Percentiles rank a stretch among this genome's conserved stretches.
Evolutionary conservation across 2,329 filamentous ascomycete genomes (phyloP).

Genomic region (Akanthomyces muscarius): DNA sequence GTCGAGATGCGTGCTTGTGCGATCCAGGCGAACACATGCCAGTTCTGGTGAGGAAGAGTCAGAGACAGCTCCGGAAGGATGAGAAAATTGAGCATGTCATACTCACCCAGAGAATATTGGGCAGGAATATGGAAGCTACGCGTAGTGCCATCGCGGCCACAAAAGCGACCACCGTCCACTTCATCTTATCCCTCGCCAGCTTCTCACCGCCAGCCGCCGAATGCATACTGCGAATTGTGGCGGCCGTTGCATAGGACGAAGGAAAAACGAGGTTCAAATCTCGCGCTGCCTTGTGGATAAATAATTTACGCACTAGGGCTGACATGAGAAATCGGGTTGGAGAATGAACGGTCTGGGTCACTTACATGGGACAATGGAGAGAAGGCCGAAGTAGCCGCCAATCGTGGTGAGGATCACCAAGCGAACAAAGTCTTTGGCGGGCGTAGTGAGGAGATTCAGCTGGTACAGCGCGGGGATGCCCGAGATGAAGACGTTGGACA

Average conservation of each 20-base stretch:
- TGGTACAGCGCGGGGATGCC: slow-evolving; percentile 20
- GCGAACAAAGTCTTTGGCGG: slow-evolving; percentile 10
- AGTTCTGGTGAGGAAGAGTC: background rate
- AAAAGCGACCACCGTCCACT: slow-evolving; percentile 14
- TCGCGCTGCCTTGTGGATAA: slow-evolving; percentile 5
- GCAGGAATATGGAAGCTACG: slow-evolving; percentile 6
- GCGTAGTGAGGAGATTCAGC: slow-evolving; percentile 12
- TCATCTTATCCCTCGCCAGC: slow-evolving; percentile 13
- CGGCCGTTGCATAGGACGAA: slow-evolving; percentile 13
- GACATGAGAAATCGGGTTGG: background rate
- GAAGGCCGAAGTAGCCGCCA: slow-evolving; percentile 14
- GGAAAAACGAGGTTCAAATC: slow-evolving; percentile 17
- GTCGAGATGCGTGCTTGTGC: background rate
- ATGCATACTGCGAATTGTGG: slow-evolving; percentile 17
- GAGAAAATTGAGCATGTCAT: background rate
- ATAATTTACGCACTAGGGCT: slow-evolving; percentile 3
- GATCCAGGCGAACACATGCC: slow-evolving; percentile 16
- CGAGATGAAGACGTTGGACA: slow-evolving; percentile 17
- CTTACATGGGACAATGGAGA: slow-evolving; percentile 14
- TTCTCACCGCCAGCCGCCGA: slow-evolving; percentile 12
- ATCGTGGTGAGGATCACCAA: slow-evolving; percentile 7
- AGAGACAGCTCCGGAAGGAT: background rate
- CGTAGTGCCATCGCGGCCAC: slow-evolving; percentile 15
- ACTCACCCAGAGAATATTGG: slow-evolving; percentile 14
- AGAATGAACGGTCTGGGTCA: background rate